A percentile compares a stretch with the other conserved stretches of the same genome.
Evolutionary conservation across 2,329 filamentous ascomycete species (phyloP).

Genomic region (Monilinia vaccinii-corymbosi): DNA sequence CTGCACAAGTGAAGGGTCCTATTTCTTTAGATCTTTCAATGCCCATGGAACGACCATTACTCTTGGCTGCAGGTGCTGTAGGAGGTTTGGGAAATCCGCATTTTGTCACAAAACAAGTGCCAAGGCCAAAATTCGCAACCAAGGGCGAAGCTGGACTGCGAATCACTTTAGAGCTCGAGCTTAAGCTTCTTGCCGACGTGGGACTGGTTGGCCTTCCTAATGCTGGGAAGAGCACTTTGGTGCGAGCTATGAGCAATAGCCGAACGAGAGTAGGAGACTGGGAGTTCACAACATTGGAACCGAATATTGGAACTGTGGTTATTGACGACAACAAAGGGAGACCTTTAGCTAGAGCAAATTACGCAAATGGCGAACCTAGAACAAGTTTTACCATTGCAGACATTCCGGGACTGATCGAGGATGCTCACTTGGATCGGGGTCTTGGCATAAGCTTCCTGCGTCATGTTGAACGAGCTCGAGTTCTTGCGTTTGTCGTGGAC

Average conservation of each 20-base stretch:
- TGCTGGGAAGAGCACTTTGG: slow-evolving; percentile 87
- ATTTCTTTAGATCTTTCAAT: slow-evolving; percentile 64
- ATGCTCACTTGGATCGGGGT: slow-evolving; percentile 84
- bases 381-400: slow-evolving; percentile 90
- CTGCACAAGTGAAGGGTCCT: slow-evolving; percentile 57
- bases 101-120: slow-evolving; percentile 68
- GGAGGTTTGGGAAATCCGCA: slow-evolving; percentile 91
- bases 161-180: slow-evolving; percentile 75
- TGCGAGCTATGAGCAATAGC: slow-evolving; percentile 80
- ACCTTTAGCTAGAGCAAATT: slow-evolving; percentile 40
- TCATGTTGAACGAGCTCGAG: slow-evolving; percentile 86
- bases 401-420: slow-evolving; percentile 87
- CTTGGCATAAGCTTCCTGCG: slow-evolving; percentile 86
- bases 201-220: slow-evolving; percentile 93
- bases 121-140: slow-evolving; percentile 78
- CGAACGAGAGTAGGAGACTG: slow-evolving; percentile 84
- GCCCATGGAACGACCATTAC: slow-evolving; percentile 72
- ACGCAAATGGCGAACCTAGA: slow-evolving; percentile 45
- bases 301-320: slow-evolving; percentile 92
- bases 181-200: slow-evolving; percentile 92
- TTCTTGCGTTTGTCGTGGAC: slow-evolving; percentile 91
- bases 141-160: slow-evolving; percentile 72
- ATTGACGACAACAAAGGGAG: slow-evolving; percentile 79
- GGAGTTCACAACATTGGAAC: slow-evolving; percentile 93
- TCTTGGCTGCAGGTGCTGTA: slow-evolving; percentile 79